Evolutionary conservation across 1,284 basidiomycete species (phyloP).

Genomic region (Cutaneotrichosporon cavernicola): DNA sequence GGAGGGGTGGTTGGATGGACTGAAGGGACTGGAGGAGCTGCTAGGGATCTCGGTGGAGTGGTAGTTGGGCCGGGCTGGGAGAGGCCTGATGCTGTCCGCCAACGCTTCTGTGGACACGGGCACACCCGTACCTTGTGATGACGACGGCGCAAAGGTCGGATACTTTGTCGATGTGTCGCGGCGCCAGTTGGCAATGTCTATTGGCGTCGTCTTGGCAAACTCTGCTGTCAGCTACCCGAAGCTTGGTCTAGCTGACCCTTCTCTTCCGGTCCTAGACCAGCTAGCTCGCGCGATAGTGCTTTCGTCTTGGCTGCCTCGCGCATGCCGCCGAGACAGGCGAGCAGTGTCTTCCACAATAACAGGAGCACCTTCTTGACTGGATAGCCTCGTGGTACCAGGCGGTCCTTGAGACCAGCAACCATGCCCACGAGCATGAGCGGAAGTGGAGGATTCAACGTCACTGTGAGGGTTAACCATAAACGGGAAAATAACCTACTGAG

Average conservation of each 20-base stretch:
- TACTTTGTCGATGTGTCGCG: constrained; percentile 90
- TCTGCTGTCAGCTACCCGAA: constrained; percentile 37
- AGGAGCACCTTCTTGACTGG: constrained; percentile 83
- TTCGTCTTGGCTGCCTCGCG: constrained; percentile 82
- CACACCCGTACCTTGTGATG: constrained; percentile 50
- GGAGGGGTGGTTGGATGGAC: constrained; percentile 13
- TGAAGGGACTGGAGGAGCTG: constrained; percentile 25
- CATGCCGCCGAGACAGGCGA: constrained; percentile 89
- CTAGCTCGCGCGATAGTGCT: constrained; percentile 78
- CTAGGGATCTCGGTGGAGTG: constrained; percentile 56
- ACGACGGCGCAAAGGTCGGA: constrained; percentile 76
- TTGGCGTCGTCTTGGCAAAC: constrained; percentile 76
- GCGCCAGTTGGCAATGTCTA: constrained; percentile 82
- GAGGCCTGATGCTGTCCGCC: constrained; percentile 86
- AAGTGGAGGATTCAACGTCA: constrained; percentile 91
- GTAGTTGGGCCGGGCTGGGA: constrained; percentile 88
- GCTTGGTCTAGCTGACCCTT: constrained; percentile 55
- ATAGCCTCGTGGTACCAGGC: constrained; percentile 83
- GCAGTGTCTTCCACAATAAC: constrained; percentile 92
- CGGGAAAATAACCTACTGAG: constrained; percentile 66
- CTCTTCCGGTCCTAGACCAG: constrained; percentile 63
- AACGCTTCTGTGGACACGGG: constrained; percentile 60
- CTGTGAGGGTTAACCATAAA: constrained; percentile 54
- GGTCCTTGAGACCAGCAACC: constrained; percentile 85
- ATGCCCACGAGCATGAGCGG: constrained; percentile 89